Conservation (phyloP, 2,329 filamentous ascomycete species). For the Sordariomycetes sp. region DNA sequence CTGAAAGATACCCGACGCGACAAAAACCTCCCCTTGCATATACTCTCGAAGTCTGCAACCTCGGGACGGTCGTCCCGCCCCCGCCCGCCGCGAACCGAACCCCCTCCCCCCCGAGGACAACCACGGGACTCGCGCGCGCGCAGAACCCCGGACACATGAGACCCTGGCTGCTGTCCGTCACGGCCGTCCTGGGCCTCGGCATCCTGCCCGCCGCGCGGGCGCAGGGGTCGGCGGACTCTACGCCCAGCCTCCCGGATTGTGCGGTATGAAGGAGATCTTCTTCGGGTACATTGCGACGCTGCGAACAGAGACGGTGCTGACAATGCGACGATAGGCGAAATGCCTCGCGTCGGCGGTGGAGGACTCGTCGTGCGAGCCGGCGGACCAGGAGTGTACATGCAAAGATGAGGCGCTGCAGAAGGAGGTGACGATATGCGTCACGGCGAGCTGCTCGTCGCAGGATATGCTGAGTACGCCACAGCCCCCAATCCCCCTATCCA, state of each 20-base stretch:
- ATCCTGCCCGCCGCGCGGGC: background rate
- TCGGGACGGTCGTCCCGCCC: too few relatives aligned
- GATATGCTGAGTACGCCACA: conserved; percentile 8
- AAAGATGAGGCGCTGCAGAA: conserved; percentile 8
- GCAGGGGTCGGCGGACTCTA: background rate
- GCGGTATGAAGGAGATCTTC: background rate
- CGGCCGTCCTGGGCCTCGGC: background rate
- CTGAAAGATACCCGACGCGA: too few relatives aligned
- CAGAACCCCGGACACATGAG: background rate
- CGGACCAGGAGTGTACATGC: conserved; percentile 12
- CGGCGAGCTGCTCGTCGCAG: conserved; percentile 9
- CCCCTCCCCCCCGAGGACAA: too few relatives aligned
- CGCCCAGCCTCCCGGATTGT: background rate
- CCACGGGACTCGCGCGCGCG: too few relatives aligned
- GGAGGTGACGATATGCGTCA: conserved; percentile 9
- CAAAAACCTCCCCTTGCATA: too few relatives aligned
- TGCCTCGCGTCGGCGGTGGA: conserved; percentile 9
- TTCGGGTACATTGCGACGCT: background rate
- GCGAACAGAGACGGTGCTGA: background rate
- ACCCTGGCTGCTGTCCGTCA: background rate
- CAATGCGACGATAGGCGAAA: conserved; percentile 3
- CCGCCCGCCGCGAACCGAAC: too few relatives aligned
- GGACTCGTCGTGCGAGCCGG: conserved; percentile 8
- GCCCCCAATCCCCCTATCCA: background rate
- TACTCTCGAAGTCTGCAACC: too few relatives aligned